Evolutionary conservation across 805 yeast species (phyloP), one percentile per base, ranked within the genome.

Genomic region (Lipomyces spencermartinsiae): DNA sequence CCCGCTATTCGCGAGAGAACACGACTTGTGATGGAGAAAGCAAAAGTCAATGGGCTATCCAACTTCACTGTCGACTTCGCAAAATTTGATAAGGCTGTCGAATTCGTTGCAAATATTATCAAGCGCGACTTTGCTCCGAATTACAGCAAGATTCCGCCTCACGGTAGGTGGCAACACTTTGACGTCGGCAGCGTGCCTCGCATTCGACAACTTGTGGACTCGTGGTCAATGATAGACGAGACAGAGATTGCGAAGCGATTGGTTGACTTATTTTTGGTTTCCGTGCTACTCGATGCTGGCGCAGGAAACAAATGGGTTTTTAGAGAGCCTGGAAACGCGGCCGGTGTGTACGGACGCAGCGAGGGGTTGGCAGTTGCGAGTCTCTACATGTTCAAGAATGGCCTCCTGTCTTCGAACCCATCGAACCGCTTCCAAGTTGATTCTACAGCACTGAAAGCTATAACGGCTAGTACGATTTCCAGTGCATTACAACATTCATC

Each of bases 341-440:
- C 71, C 8, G 78, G 76, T 9, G 74, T 76, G 53, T 76, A 76
- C 59, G 77, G 77, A 37, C 80, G 91, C 74, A 84, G 88, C 14
- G 91, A 87, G 77, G 91, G 91, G 2, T 78, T 87, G 61, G 91
- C 91, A 4, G 84, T 87, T 58, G 90, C 88, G 0, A 82, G 87
- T 19, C 80, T 83, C 64, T 80, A 86, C 72, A 80, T 87, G 84
- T 87, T 87, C 74, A 76, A 77, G 9, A 73, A 77, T 19, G 91
- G 90, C 0, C 73, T 70, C 16, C 81, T 87, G 57, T 81, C 86
- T 34, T 73, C 79, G 16, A 76, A 76, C 57, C 78, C 78, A 46
- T 58, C 67, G 1, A 65, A 70, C 7, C 80, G 80, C 14, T 79
- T 74, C 68, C 80, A 79, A 61, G 87, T 86, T 22, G 81, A 83